Evolutionary conservation across 805 yeast genomes (phyloP), one percentile per base, ranked within the genome.

Genomic region (Candida ovalis): DNA sequence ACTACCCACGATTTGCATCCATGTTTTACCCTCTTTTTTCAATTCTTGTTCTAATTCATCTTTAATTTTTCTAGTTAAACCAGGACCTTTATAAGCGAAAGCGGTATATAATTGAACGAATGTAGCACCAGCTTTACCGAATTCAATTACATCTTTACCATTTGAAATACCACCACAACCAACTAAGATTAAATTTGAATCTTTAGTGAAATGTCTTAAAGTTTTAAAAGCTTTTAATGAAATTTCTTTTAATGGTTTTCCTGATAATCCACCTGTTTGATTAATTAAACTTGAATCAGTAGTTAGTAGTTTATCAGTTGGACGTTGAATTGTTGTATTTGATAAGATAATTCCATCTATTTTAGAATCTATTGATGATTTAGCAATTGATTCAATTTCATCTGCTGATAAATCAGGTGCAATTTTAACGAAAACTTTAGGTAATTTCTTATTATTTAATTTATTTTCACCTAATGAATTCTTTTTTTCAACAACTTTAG

Each of bases 91-190:
- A 73, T 88, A 92, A 0, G 96, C 97, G 66, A 88, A 88, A 1
- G 95, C 82, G 2, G 98, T 91, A 71, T 90, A 89, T 46, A 90
- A 66, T 67, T 92, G 87, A 43, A 92, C 81, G 63, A 83, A 87
- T n/a, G 86, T 77, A 13, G 98, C 98, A 49, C 98, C 98, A 1
- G 97, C 96, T 60, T 80, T 81, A 30, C 94, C 96, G 67, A 84
- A 92, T 56, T 91, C 97, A 43, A 91, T 71, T 0, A 91, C 97
- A 63, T 92, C 98, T 54, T 81, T 75, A 47, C 96, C 98, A 22
- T 74, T 69, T n/a, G 85, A 74, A 56, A 92, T 89, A 55, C 98
- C 98, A 48, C 98, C 98, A 69, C 97, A 90, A 30, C 98, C 98
- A 55, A 92, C 78, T 39, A 92, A 75, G 2, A 90, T 86, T 54